Conservation (phyloP, 2,329 filamentous ascomycete species). For the Monilinia fructicola region DNA sequence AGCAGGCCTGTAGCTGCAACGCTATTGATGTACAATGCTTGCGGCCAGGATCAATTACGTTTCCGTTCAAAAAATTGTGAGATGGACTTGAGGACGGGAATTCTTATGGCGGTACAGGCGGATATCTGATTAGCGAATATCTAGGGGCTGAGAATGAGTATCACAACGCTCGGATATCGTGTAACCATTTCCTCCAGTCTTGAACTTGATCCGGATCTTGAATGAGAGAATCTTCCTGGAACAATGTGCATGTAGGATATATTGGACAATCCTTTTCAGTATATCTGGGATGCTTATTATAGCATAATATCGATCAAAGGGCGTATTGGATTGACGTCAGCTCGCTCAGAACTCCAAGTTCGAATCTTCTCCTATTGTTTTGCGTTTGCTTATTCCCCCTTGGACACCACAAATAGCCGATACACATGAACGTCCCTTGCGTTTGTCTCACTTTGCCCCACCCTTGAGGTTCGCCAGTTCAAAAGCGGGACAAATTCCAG, state of each 20-base stretch:
- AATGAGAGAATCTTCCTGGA: neutral
- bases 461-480: neutral
- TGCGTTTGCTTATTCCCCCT: neutral
- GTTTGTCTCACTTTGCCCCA: constrained; percentile 10
- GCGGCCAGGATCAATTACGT: no score
- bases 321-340: neutral
- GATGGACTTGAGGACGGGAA: neutral
- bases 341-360: neutral
- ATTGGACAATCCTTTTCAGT: neutral
- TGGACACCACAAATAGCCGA: constrained; percentile 5
- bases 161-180: constrained; percentile 13
- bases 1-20: neutral
- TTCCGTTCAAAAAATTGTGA: neutral
- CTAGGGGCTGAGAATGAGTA: neutral
- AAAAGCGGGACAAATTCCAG: neutral
- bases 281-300: neutral
- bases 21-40: neutral
- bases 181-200: neutral
- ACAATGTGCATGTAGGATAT: neutral
- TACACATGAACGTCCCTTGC: constrained; percentile 12
- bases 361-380: neutral
- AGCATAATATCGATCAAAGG: neutral
- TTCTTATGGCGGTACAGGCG: neutral
- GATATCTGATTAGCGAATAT: constrained; percentile 7
- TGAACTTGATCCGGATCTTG: no score